Base-by-base conservation (phyloP, 164 flowering plant species). In the Cinnamomum chago region DNA sequence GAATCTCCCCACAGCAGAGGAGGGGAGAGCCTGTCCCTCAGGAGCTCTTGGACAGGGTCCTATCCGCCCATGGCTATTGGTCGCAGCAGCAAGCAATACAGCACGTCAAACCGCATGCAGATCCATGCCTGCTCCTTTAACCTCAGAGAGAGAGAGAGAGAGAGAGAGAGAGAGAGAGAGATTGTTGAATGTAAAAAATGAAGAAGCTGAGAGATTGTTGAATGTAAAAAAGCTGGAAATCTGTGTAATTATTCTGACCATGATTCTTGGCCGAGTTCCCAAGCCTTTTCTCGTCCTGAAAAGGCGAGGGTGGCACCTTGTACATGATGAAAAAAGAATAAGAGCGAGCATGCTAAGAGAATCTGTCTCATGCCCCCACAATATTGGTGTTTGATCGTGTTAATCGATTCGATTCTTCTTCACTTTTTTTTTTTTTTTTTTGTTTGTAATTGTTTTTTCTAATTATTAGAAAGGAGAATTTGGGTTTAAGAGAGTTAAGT, bases 21-120 rank as follows among this genome's bases (percentile, higher is more conserved):
- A 85, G 99, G 82, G 99, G 99, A 22, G 92, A 92, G 85, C 97
- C 99, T 0, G 98, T 92, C 12, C 99, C 99, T 0, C 99, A 95
- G 76, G 96, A 90, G 77, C 89, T 95, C 13, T 72, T 93, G 77
- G 95, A 95, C 87, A 79, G 98, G 74, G 97, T 92, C 40, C 70
- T 95, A 70, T 71, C 86, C 5, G 97, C 98, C 13, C 99, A 95
- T 76, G 83, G 89, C 2, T 90, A 87, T 79, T 95, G 99, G 99
- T 86, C 92, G 64, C 90, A 87, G 62, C 92, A 90, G 74, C 98
- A 92, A 76, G 87, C 88, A 11, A 92, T 86, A 82, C 93, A 88
- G 67, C 89, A 83, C 28, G 82, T 84, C 22, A 94, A 90, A 22
- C 78, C 47, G 83, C 88, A 67, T 35, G 67, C 74, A 15, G 82